Base-by-base conservation (phyloP, 1,139 yeast genomes). In the Arxiozyma telluris region DNA sequence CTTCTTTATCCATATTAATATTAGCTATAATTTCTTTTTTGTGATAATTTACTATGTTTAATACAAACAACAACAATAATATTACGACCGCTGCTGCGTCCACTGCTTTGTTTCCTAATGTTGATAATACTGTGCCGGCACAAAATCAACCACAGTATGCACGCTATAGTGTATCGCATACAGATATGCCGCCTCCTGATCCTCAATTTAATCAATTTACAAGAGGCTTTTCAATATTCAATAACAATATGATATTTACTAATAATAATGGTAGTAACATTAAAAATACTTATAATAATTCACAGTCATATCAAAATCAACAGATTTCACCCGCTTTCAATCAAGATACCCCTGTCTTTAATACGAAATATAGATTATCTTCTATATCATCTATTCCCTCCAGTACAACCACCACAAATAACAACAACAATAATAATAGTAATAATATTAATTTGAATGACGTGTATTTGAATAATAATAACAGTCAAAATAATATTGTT, bases 171-270 rank as follows among this genome's bases (percentile, higher is more conserved):
- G 45, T 50, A 9, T 50, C 53, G 0, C 44, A 50, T 20, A 41
- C 41, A 18, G 41, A 25, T 25, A 22, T 50, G 15, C 51, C 47
- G 15, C 42, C 34, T 15, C 44, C 48, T 2, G 43, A 27, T 2
- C 47, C 55, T 39, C 62, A 62, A 49, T 48, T 59, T 41, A 56
- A 59, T 44, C 60, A 58, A 49, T 57, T 61, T 47, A 72, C 72
- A 1, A 61, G 75, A 50, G 75, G 76, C 2, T 64, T 66, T 53
- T 71, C 74, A 4, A 67, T 72, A 12, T 67, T 72, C 17, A 72
- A 71, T 56, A 67, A 39, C 57, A 51, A 34, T 34, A 34, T 34
- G 39, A 55, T 20, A 52, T 64, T 55, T 61, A 59, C 55, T 34
- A 21, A 23, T 47, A 23, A 15, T 51, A 47, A 20, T 58, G 51